Conservation (phyloP, 331 rosid species). For the Acacia concinna region DNA sequence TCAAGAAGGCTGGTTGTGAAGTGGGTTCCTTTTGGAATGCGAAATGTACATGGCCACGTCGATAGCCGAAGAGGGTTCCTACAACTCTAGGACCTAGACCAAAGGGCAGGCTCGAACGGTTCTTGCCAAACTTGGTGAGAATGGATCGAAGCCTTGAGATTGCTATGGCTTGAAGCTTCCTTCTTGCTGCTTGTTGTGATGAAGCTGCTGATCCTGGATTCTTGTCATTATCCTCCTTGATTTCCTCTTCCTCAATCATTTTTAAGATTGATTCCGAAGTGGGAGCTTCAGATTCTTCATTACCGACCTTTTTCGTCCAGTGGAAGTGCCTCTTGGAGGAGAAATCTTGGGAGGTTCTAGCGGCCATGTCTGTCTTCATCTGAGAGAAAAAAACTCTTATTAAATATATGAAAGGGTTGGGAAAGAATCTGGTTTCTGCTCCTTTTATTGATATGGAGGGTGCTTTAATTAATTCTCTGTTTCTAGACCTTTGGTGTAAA, state of each 20-base stretch:
- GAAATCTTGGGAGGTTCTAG: conserved; percentile 58
- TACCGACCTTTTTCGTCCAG: conserved; percentile 81
- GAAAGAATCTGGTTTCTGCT: conserved; percentile 45
- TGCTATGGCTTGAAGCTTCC: conserved; percentile 65
- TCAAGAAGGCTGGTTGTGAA: conserved; percentile 60
- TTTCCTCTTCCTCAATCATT: conserved; percentile 38
- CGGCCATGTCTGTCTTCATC: conserved; percentile 68
- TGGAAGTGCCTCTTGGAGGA: conserved; percentile 92
- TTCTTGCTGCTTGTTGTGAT: conserved; percentile 42
- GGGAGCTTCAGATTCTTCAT: conserved; percentile 57
- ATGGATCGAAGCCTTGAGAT: conserved; percentile 65
- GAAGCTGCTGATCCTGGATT: conserved; percentile 16
- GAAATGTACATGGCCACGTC: conserved; percentile 72
- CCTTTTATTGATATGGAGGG: conserved; percentile 41
- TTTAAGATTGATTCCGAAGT: conserved; percentile 53
- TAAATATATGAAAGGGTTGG: conserved; percentile 29
- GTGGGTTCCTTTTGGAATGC: conserved; percentile 63
- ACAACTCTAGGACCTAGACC: conserved; percentile 66
- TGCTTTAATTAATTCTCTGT: conserved; percentile 39
- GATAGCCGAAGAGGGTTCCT: conserved; percentile 67
- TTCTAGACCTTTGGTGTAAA: conserved; percentile 53
- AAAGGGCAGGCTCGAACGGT: conserved; percentile 44
- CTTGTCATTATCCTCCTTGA: conserved; percentile 25
- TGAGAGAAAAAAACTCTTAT: conserved; percentile 31
- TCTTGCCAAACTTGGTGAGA: conserved; percentile 65